Percentiles rank a stretch among this genome's conserved stretches.
phyloP scores from a whole-genome alignment of 306 rosid species.

The Comarum palustre region DNA sequence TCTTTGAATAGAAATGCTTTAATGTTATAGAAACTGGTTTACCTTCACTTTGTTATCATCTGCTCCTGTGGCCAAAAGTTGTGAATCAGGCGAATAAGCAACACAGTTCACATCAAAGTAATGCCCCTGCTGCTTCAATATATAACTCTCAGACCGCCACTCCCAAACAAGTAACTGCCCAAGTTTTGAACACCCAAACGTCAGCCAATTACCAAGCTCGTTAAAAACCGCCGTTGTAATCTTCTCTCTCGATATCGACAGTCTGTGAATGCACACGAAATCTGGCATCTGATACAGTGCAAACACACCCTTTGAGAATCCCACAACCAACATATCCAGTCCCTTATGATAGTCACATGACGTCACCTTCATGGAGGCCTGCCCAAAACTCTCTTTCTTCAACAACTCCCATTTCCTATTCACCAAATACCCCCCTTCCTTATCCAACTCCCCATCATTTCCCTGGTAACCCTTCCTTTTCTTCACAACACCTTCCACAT shows the following conservation, averaged over 20 bases:
- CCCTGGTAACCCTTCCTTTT: slow-evolving; percentile 49
- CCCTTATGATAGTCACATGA: slow-evolving; percentile 81
- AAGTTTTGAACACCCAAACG: slow-evolving; percentile 80
- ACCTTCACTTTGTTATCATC: slow-evolving; percentile 99
- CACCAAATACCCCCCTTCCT: slow-evolving; percentile 49
- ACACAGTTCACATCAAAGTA: slow-evolving; percentile 84
- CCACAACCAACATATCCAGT: slow-evolving; percentile 74
- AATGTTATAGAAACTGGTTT: not conserved
- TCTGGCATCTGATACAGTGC: slow-evolving; percentile 93
- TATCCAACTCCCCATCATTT: slow-evolving; percentile 31
- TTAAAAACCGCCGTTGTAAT: slow-evolving; percentile 76
- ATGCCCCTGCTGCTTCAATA: slow-evolving; percentile 97
- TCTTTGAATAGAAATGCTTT: not conserved
- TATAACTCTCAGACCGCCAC: slow-evolving; percentile 90
- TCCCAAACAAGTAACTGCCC: slow-evolving; percentile 98
- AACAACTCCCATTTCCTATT: slow-evolving; percentile 70
- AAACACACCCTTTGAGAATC: slow-evolving; percentile 83
- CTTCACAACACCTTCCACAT: slow-evolving; percentile 41
- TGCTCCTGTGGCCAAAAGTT: slow-evolving; percentile 87
- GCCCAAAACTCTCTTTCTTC: slow-evolving; percentile 70
- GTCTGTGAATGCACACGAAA: slow-evolving; percentile 73
- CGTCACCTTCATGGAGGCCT: slow-evolving; percentile 54
- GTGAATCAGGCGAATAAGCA: slow-evolving; percentile 82
- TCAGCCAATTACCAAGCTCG: slow-evolving; percentile 86
- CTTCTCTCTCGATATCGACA: slow-evolving; percentile 82